Percentiles rank a stretch among this genome's conserved stretches.
Evolutionary conservation across 1,284 basidiomycete species (phyloP).

Genomic region (Mycena citricolor): DNA sequence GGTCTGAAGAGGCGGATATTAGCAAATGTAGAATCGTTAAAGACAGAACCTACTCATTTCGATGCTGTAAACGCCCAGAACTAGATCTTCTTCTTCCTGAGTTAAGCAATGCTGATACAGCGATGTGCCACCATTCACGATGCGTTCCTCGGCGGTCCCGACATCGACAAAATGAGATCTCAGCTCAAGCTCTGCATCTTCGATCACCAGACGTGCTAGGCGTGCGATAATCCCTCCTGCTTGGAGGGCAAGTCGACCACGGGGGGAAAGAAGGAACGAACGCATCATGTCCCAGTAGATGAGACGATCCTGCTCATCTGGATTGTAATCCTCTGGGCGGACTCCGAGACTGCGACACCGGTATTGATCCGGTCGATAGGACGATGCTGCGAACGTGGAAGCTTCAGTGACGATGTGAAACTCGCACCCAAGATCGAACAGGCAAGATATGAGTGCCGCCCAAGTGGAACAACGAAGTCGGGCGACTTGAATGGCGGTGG

Average conservation of each 20-base stretch:
- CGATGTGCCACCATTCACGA: neutral
- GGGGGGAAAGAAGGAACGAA: constrained; percentile 3
- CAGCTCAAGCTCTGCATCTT: too few species aligned
- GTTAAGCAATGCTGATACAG: constrained; percentile 13
- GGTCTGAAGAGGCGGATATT: too few species aligned
- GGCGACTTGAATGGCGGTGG: too few species aligned
- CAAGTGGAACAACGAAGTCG: too few species aligned
- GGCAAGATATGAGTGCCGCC: too few species aligned
- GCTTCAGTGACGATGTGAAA: too few species aligned
- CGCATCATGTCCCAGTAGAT: too few species aligned
- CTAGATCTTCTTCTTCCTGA: constrained; percentile 7
- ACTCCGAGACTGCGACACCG: neutral
- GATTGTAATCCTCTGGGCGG: constrained; percentile 3
- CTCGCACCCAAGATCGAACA: too few species aligned
- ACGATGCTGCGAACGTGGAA: too few species aligned
- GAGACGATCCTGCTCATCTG: constrained; percentile 8
- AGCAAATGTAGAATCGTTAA: too few species aligned
- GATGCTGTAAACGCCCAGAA: constrained; percentile 13
- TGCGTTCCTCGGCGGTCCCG: constrained; percentile 4
- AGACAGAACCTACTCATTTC: constrained; percentile 9
- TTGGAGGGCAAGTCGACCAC: constrained; percentile 5
- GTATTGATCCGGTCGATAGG: too few species aligned
- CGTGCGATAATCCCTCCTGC: constrained; percentile 6
- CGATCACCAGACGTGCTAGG: constrained; percentile 3
- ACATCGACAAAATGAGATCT: constrained; percentile 13